Percentiles rank a stretch among this genome's conserved stretches.
These are phyloP conservation scores for Pistacia integerrima DNA, from an alignment of 345 rosid genomes.

Conservation along the genomic window DNA sequence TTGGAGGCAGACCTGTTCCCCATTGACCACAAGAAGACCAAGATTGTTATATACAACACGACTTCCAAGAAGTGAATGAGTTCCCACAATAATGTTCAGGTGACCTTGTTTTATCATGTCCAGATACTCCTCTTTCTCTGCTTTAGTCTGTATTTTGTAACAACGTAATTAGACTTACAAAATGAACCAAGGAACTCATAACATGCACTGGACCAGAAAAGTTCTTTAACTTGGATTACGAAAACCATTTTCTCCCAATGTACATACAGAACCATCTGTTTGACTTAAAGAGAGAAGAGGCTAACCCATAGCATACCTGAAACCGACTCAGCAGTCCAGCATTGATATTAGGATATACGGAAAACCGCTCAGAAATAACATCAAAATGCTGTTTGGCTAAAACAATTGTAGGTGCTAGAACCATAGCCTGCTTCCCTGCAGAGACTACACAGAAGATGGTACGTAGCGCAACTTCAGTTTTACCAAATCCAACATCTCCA, in stretches of 20 bases:
- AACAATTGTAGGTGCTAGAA: constrained; percentile 92
- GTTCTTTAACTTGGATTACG: not conserved
- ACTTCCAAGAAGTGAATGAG: constrained; percentile 95
- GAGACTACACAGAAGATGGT: constrained; percentile 84
- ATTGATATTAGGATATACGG: constrained; percentile 54
- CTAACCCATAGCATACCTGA: constrained; percentile 60
- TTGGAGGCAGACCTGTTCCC: constrained; percentile 81
- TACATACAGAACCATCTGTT: not conserved
- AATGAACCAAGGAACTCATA: constrained; percentile 5
- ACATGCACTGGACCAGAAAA: constrained; percentile 5
- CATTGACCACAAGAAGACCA: constrained; percentile 97
- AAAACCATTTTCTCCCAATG: not conserved
- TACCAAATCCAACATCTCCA: constrained; percentile 99
- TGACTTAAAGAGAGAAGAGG: constrained; percentile 5
- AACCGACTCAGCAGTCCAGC: constrained; percentile 91
- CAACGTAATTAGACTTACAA: constrained; percentile 19
- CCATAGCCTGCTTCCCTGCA: constrained; percentile 97
- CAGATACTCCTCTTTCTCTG: constrained; percentile 73
- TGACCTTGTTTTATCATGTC: constrained; percentile 76
- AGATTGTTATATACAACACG: constrained; percentile 86
- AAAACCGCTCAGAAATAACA: constrained; percentile 80
- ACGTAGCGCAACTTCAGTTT: constrained; percentile 95
- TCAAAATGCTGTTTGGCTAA: constrained; percentile 94
- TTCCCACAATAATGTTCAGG: constrained; percentile 84
- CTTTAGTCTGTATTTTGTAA: constrained; percentile 60